A percentile compares a stretch with the other conserved stretches of the same genome.
Conservation (phyloP, 176 grass and related monocot species). For the Stipa capillata region DNA sequence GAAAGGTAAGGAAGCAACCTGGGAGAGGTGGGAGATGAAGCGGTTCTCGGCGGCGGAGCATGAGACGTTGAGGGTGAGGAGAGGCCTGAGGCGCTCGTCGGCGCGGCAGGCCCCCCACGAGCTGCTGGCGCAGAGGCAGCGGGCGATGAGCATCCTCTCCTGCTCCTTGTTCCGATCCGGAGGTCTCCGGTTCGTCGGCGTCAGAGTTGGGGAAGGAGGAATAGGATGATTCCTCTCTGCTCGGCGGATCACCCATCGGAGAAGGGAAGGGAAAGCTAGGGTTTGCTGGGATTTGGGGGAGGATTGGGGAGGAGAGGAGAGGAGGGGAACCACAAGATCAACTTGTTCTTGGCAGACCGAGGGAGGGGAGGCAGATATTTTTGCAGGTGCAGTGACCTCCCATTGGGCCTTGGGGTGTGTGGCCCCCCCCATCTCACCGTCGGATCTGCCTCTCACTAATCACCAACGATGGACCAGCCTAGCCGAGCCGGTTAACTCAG, state of each 20-base stretch:
- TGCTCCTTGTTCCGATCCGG: conserved; percentile 3
- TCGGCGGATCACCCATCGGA: conserved; percentile 1
- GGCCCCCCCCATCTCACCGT: too few relatives aligned
- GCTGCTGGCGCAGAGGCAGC: conserved; percentile 52
- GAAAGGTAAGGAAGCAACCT: conserved; percentile 30
- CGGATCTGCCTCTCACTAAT: too few relatives aligned
- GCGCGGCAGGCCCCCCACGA: conserved; percentile 78
- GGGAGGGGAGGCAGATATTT: too few relatives aligned
- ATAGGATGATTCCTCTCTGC: neutral
- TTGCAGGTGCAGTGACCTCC: too few relatives aligned
- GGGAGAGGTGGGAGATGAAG: conserved; percentile 69
- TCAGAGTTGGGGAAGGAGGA: neutral
- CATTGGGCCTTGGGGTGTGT: too few relatives aligned
- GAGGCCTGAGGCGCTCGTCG: conserved; percentile 57
- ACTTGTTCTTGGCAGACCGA: too few relatives aligned
- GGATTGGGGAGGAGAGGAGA: too few relatives aligned
- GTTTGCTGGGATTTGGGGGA: neutral
- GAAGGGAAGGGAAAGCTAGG: neutral
- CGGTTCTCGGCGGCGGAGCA: conserved; percentile 57
- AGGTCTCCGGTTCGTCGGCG: conserved; percentile 18
- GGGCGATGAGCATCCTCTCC: neutral
- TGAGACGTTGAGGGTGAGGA: conserved; percentile 53
- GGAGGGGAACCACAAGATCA: too few relatives aligned
- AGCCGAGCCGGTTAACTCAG: too few relatives aligned
- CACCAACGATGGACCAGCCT: too few relatives aligned